Base-by-base conservation (phyloP, 768 basidiomycete species). In the Scleroderma citrinum region DNA sequence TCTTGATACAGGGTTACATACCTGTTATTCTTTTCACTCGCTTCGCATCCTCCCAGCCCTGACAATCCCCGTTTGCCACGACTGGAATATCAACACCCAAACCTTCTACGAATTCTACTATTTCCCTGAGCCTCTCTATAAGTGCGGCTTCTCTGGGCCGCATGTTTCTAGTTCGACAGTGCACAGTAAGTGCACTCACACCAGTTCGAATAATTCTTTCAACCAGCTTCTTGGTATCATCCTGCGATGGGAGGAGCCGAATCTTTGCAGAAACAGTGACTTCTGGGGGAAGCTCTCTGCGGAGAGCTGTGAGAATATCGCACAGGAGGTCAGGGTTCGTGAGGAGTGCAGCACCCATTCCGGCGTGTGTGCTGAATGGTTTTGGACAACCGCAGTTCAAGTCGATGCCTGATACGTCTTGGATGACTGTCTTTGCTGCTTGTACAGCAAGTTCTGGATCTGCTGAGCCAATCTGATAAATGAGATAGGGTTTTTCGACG, bases 321-420 rank as follows among this genome's bases (percentile, higher is more conserved):
- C 92, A 93, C 8, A 99, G 77, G 29, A 92, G 72, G 60, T 97
- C 92, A 0, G 96, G 93, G 31, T 87, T 95, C 3, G 87, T 82
- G 44, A 99, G 80, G 13, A 99, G 74, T 3, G 94, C 95, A 1
- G 96, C 95, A 8, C 96, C 96, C 94, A 98, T 98, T 0, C 96
- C 96, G 0, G 85, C 70, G 56, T 89, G 86, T 0, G 91, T 92
- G 19, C 92, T 95, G 68, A 97, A 97, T 0, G 93, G 89, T 59
- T 95, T 95, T 0, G 94, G 94, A 62, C 95, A 99, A 0, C 95
- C 96, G 61, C 96, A 98, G 65, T 98, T 98, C 52, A 99, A 83
- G 65, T 98, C 96, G 59, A 99, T 76, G 17, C 94, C 96, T 0
- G 93, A 83, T 26, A 99, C 83, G 59, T 99, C 96, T 30, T 87